Evolutionary conservation across 306 rosid genomes (phyloP), one percentile per base, ranked within the genome.

Genomic region (Malus sieversii): DNA sequence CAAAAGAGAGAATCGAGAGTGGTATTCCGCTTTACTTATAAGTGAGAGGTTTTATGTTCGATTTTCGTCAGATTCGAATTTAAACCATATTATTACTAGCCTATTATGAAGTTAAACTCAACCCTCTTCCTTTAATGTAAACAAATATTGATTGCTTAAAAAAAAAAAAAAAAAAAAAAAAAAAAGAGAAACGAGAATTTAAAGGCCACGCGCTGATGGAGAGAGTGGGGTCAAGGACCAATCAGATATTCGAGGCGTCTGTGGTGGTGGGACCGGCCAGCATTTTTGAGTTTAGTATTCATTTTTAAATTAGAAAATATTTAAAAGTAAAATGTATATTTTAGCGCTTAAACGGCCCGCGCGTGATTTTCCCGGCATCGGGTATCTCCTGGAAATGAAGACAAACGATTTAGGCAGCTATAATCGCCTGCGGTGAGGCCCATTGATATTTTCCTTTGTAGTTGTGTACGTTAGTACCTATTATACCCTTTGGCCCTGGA

Each of bases 1-100:
- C 81, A 68, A 84, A 81, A 77, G 83, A 80, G 80, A 87, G 88
- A 86, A 88, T 85, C 82, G n/a, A 80, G 70, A 75, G 2, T 5
- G 0, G 0, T 6, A 1, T 35, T 35, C 8, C 0, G 6, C 8
- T 33, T 35, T 6, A 35, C 2, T 35, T 35, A 8, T 35, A 35
- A 35, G 8, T 35, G 2, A 35, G 8, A 35, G 40, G 0, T 35
- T 35, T 35, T 35, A 35, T 0, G 2, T 6, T 6, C 2, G 8
- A 35, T 35, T 35, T 8, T 35, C 8, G 0, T 0, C 2, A 35
- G 6, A 35, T 0, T 0, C 0, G 2, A 35, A 35, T 35, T 35
- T 35, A 35, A 35, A 35, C 40, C 8, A 6, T 1, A 7, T 35
- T 35, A 35, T 35, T 6, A 2, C 2, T 35, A 35, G 8, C 8